Conservation (phyloP, 768 basidiomycete genomes). For the Mycena sanguinolenta region DNA sequence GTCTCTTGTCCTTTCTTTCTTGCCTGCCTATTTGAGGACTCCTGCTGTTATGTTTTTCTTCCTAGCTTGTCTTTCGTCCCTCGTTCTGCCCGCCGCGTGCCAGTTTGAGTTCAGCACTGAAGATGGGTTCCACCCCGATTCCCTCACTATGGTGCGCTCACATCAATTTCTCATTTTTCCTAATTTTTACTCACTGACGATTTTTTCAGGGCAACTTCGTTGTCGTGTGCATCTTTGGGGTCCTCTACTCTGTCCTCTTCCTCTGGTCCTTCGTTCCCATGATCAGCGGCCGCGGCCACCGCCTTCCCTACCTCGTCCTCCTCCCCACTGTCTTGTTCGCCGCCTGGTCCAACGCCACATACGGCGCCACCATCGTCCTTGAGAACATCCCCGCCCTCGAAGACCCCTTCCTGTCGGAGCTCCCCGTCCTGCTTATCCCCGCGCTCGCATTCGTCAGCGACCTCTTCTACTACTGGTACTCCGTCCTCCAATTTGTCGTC, state of each 20-base stretch:
- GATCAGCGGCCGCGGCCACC: constrained; percentile 24
- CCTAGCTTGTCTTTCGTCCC: constrained; percentile 16
- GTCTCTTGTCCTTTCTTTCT: not conserved
- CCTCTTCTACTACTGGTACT: constrained; percentile 24
- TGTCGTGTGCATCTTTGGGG: constrained; percentile 27
- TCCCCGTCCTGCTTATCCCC: constrained; percentile 21
- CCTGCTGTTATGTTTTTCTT: constrained; percentile 20
- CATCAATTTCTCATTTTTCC: not conserved
- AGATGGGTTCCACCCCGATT: constrained; percentile 30
- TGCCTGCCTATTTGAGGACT: not conserved
- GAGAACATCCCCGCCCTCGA: constrained; percentile 23
- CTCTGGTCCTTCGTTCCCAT: constrained; percentile 32
- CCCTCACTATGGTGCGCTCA: constrained; percentile 18
- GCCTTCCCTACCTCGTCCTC: constrained; percentile 29
- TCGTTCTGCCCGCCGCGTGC: constrained; percentile 27
- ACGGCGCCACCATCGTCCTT: constrained; percentile 21
- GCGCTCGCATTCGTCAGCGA: constrained; percentile 11
- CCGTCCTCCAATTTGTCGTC: constrained; percentile 29
- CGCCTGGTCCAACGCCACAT: constrained; percentile 28
- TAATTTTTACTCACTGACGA: no score
- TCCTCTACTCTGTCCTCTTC: constrained; percentile 7
- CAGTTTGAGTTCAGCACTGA: constrained; percentile 5
- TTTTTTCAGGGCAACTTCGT: constrained; percentile 31
- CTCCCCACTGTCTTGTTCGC: constrained; percentile 31
- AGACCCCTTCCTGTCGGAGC: not conserved